Percentiles rank a stretch among this genome's conserved stretches.
These are phyloP conservation scores for Monilinia aucupariae DNA, from an alignment of 2,329 filamentous ascomycete species.

Conservation along the genomic window DNA sequence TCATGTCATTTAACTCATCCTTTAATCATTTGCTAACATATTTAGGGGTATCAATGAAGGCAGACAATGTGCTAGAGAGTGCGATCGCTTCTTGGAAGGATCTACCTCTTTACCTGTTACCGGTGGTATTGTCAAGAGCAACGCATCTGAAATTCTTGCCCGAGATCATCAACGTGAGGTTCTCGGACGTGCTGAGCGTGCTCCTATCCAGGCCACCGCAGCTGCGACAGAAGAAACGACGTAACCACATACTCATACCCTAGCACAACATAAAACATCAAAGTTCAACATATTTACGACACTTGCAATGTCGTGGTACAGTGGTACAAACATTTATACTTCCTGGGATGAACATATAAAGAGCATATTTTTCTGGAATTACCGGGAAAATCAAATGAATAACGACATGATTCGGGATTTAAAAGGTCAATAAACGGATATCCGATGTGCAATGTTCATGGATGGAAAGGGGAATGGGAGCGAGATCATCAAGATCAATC, in stretches of 20 bases:
- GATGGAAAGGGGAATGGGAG: background rate
- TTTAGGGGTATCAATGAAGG: conserved; percentile 91
- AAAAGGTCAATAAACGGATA: background rate
- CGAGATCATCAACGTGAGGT: conserved; percentile 18
- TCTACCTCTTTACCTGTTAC: conserved; percentile 79
- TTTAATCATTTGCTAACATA: conserved; percentile 35
- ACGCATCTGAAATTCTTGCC: conserved; percentile 62
- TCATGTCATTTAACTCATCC: conserved; percentile 24
- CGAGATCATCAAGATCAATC: background rate
- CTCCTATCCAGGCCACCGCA: conserved; percentile 26
- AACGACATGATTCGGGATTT: background rate
- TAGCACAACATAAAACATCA: background rate
- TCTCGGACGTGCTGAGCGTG: conserved; percentile 25
- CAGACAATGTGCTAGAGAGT: conserved; percentile 84
- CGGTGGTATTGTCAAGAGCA: conserved; percentile 84
- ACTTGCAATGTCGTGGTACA: conserved; percentile 4
- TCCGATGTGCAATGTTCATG: conserved; percentile 6
- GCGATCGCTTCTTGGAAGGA: conserved; percentile 80
- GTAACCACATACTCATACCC: background rate
- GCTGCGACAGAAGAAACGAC: conserved; percentile 25
- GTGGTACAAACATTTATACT: background rate
- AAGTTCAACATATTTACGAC: conserved; percentile 9
- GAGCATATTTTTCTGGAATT: conserved; percentile 13
- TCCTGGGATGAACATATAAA: conserved; percentile 9
- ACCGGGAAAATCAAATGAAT: conserved; percentile 6